Base-by-base conservation (phyloP, 2,329 filamentous ascomycete species). In the Phyllosticta paracitricarpa region DNA sequence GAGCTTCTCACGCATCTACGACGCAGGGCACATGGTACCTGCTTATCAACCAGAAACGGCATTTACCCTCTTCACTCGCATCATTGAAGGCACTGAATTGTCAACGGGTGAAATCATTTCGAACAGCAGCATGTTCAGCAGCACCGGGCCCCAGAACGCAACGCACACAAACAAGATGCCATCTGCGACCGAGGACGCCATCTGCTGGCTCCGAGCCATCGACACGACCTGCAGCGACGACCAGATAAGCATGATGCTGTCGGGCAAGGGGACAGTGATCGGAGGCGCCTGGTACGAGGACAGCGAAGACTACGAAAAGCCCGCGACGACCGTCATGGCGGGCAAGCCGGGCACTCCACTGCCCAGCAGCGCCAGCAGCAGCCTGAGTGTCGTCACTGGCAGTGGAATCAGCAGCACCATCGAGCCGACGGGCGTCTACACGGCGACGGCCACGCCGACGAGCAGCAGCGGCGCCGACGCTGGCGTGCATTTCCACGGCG, bases 161-260 rank as follows among this genome's bases (percentile, higher is more conserved):
- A 85, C 81, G 0, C 77, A 82, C 63, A 82, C 77, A 0, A 83
- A 84, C 65, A 76, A 76, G 57, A 70, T 82, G 2, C 81, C 82
- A 0, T 62, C 71, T 17, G 74, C 78, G n/a, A 56, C 64, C 58
- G 78, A 79, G 1, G 68, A 76, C 10, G 72, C 80, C 2, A 84
- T 81, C 4, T 91, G 86, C 72, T 89, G 81, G 73, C 67, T 89
- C 8, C 79, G 85, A 24, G 74, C 73, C 54, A 75, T 82, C 51
- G 68, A 69, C 10, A 68, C 69, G 1, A 83, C 82, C 0, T 89
- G 86, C 68, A 77, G 76, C 0, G 68, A 76, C 5, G 78, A 82
- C 1, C 76, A 84, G 66, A 74, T 76, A 3, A 68, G 77, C 26
- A 78, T 76, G 63, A 77, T 85, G 55, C 67, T 74, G 7, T 72